phyloP scores from a whole-genome alignment of 2,329 filamentous ascomycete species.

The Talaromyces sp. region DNA sequence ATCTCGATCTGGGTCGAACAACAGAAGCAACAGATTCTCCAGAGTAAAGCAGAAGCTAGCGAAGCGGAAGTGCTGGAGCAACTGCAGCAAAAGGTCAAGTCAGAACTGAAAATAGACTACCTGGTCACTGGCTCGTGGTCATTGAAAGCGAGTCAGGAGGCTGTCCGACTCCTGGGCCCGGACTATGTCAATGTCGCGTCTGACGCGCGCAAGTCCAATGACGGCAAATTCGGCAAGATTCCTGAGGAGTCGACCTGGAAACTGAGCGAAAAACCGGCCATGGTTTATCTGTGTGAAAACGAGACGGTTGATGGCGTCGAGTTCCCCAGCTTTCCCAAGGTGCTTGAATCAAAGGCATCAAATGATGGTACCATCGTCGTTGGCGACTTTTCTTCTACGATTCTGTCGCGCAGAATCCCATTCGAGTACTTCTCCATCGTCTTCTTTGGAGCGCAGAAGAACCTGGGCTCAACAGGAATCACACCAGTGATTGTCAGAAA shows the following conservation, averaged over 20 bases:
- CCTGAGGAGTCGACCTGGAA: conserved; percentile 73
- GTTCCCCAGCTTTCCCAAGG: conserved; percentile 68
- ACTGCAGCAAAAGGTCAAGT: conserved; percentile 60
- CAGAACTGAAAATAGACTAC: conserved; percentile 79
- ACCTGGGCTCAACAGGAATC: conserved; percentile 79
- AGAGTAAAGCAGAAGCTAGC: conserved; percentile 26
- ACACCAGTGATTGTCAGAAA: conserved; percentile 84
- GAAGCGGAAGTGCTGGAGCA: conserved; percentile 54
- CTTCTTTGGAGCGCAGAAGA: conserved; percentile 77
- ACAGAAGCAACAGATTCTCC: conserved; percentile 53
- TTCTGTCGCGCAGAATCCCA: conserved; percentile 48
- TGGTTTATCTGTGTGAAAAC: conserved; percentile 90
- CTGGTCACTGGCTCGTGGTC: conserved; percentile 89
- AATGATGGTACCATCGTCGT: conserved; percentile 72
- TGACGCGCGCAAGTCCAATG: conserved; percentile 60
- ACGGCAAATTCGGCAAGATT: conserved; percentile 82
- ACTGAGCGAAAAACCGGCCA: conserved; percentile 58
- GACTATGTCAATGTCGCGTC: conserved; percentile 73
- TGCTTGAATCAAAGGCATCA: conserved; percentile 54
- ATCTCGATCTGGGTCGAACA: conserved; percentile 76
- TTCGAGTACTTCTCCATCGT: conserved; percentile 8
- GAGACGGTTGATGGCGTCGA: conserved; percentile 88
- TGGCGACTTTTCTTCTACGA: conserved; percentile 92
- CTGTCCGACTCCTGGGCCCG: conserved; percentile 67
- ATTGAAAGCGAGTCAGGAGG: conserved; percentile 82